A percentile compares a stretch with the other conserved stretches of the same genome.
Evolutionary conservation across 208 protist species (phyloP).

Genomic region (Trypanosoma rangeli): DNA sequence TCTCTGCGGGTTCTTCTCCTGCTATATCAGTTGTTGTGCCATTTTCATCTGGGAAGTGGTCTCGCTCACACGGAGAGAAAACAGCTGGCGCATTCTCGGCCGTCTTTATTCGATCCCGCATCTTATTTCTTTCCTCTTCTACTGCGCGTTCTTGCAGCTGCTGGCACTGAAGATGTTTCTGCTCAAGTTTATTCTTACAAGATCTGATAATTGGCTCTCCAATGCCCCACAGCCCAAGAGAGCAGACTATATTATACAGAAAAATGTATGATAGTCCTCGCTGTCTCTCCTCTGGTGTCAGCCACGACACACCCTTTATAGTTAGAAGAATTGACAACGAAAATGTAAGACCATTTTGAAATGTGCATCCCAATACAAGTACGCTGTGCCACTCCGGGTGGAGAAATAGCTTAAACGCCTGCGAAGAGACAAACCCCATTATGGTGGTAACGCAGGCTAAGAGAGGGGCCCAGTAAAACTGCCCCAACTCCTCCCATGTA

Average conservation of each 20-base stretch:
- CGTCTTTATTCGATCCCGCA: not conserved
- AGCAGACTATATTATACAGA: conserved; percentile 70
- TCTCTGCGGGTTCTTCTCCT: not conserved
- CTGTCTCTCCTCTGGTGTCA: conserved; percentile 26
- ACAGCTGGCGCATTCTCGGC: not conserved
- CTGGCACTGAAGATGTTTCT: not conserved
- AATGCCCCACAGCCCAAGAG: conserved; percentile 53
- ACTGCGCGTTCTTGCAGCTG: not conserved
- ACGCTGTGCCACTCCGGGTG: conserved; percentile 48
- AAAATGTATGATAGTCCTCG: conserved; percentile 63
- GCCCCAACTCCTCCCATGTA: conserved; percentile 46
- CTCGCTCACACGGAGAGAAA: not conserved
- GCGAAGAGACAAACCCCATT: conserved; percentile 23
- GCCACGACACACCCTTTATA: conserved; percentile 68
- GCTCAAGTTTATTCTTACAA: not conserved
- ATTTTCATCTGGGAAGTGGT: not conserved
- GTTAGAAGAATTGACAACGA: conserved; percentile 51
- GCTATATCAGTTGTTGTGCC: not conserved
- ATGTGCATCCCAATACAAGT: conserved; percentile 52
- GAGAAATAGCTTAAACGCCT: conserved; percentile 32
- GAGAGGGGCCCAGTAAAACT: conserved; percentile 51
- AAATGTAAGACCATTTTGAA: conserved; percentile 76
- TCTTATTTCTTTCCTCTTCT: not conserved
- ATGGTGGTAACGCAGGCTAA: not conserved
- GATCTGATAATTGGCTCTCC: conserved; percentile 24